Evolutionary conservation across 176 grass and related monocot species (phyloP).

Genomic region (Eleusine indica): DNA sequence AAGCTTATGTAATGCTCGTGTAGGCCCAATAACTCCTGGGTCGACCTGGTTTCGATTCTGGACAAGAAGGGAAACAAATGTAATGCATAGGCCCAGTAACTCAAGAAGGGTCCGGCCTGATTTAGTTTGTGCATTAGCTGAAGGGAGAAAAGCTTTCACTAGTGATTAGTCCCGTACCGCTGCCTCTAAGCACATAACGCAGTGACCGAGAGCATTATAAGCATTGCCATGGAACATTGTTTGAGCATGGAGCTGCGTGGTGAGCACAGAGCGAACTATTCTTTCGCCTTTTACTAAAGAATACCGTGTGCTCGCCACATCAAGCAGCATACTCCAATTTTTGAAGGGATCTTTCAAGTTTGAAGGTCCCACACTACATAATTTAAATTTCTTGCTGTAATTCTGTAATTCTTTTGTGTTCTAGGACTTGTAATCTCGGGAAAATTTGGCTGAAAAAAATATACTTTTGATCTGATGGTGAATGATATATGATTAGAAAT

Average conservation of each 20-base stretch:
- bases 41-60: background rate
- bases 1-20: background rate
- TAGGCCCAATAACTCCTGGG: no score
- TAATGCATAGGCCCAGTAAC: background rate
- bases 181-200: background rate
- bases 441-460: no score
- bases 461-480: no score
- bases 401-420: no score
- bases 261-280: constrained; percentile 57
- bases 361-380: background rate
- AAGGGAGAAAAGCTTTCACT: background rate
- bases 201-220: background rate
- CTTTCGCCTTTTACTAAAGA: constrained; percentile 83
- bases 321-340: constrained; percentile 35
- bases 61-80: background rate
- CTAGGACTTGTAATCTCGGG: no score
- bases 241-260: constrained; percentile 21
- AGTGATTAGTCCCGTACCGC: background rate
- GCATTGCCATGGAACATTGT: background rate
- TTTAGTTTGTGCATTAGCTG: background rate
- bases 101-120: background rate
- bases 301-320: constrained; percentile 57
- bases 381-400: background rate
- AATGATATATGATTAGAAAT: no score
- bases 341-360: constrained; percentile 8